Conservation (phyloP, 306 rosid genomes). For the Cucurbita argyrosperma region DNA sequence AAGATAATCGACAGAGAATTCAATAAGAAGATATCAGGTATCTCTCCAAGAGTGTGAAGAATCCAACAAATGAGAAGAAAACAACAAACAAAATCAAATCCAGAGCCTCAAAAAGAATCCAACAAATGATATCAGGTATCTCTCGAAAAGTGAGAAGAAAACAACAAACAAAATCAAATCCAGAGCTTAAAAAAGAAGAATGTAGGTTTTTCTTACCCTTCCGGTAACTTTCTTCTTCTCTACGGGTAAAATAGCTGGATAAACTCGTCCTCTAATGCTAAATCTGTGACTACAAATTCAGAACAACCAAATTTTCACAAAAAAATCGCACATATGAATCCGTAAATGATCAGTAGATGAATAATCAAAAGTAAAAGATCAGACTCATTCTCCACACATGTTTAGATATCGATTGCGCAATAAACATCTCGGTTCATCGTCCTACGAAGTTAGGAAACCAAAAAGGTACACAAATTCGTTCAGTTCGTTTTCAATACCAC, state of each 20-base stretch:
- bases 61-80: neutral
- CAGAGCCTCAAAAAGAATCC: too few relatives aligned
- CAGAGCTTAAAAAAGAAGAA: neutral
- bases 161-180: neutral
- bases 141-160: neutral
- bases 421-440: neutral
- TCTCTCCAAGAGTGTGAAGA: neutral
- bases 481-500: neutral
- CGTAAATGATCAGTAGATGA: neutral
- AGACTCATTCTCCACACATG: neutral
- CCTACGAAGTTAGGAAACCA: neutral
- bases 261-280: constrained; percentile 70
- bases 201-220: constrained; percentile 21
- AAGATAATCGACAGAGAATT: neutral
- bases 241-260: constrained; percentile 83
- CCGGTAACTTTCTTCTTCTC: constrained; percentile 38
- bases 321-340: neutral
- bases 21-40: neutral
- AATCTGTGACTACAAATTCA: constrained; percentile 46
- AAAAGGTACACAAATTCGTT: neutral
- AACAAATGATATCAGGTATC: neutral
- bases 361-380: neutral
- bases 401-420: neutral
- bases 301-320: neutral
- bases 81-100: neutral